Evolutionary conservation across 2,329 filamentous ascomycete species (phyloP), one percentile per base, ranked within the genome.

Genomic region (Teratosphaeria epicoccoides): DNA sequence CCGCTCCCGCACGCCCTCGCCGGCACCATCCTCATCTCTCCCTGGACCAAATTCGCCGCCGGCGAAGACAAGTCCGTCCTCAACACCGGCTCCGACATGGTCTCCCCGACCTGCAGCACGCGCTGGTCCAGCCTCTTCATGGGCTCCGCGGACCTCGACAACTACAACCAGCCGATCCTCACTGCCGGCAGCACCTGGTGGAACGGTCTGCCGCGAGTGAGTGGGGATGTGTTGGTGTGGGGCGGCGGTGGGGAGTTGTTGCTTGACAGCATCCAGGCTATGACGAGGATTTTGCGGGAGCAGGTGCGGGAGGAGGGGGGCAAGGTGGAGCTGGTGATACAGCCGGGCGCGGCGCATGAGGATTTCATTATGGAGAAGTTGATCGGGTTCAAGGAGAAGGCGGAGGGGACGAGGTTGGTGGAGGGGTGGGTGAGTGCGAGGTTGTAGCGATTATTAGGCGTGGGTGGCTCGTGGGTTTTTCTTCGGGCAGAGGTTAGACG

Each of bases 211-310:
- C 47, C 73, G 0, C 70, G 64, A 28, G 55, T 68, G 2, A 64
- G 78, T 2, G 66, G 70, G 20, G 70, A 74, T 43, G 67, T 82
- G 1, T 59, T 81, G 23, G 69, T 83, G 4, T 74, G 75, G 55
- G 76, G 69, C 1, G 81, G 81, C 0, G 73, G 68, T 1, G 73
- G 76, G 47, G 81, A 84, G 66, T 68, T 81, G 12, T 55, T 83
- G 24, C 65, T 80, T 28, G 80, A 81, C 56, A 70, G 75, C 12
- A 81, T 84, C 47, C 60, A 71, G 47, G 70, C 73, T 20, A 74
- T 82, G 55, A 70, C 68, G 22, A 62, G 66, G 46, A 76, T 71
- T 51, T 68, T 82, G 24, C 69, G 71, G 57, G 65, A 69, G 26
- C 70, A 70, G 4, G 68, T 68, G 55, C 60, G 64, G 2, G 12